Conservation (phyloP, 1,139 yeast genomes). For the Yamadazyma oceani region DNA sequence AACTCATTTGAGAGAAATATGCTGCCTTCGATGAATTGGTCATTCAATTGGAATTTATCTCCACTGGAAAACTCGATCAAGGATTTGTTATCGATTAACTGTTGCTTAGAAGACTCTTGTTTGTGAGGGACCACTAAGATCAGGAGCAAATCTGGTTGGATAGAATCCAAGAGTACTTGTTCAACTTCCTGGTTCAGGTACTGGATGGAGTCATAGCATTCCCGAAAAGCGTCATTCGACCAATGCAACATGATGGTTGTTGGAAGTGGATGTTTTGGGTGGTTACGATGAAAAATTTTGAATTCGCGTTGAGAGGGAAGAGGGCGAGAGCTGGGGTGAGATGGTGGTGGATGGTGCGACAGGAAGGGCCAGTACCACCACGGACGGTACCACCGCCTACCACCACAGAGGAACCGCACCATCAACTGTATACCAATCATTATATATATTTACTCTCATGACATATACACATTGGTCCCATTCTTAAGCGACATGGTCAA, state of each 20-base stretch:
- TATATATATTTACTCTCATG: no score
- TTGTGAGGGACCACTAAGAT: conserved; percentile 53
- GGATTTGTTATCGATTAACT: conserved; percentile 49
- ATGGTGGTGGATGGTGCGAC: no score
- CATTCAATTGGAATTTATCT: conserved; percentile 72
- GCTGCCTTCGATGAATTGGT: conserved; percentile 50
- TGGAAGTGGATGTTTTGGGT: neutral
- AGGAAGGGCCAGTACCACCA: no score
- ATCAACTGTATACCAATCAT: no score
- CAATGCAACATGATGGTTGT: conserved; percentile 22
- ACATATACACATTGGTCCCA: conserved; percentile 22
- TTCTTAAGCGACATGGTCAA: conserved; percentile 31
- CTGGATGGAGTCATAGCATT: conserved; percentile 38
- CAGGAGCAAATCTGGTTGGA: conserved; percentile 49
- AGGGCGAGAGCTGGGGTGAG: neutral
- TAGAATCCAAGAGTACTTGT: conserved; percentile 21
- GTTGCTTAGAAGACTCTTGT: conserved; percentile 53
- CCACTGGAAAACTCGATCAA: conserved; percentile 48
- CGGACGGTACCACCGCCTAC: no score
- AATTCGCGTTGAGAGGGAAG: neutral
- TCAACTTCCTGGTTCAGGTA: conserved; percentile 27
- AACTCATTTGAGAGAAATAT: conserved; percentile 54
- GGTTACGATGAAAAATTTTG: neutral
- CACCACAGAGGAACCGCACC: no score
- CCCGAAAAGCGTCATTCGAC: conserved; percentile 35